Percentiles rank a stretch among this genome's conserved stretches.
phyloP scores from a whole-genome alignment of 148 eudicot genomes.

The Bassia scoparia region DNA sequence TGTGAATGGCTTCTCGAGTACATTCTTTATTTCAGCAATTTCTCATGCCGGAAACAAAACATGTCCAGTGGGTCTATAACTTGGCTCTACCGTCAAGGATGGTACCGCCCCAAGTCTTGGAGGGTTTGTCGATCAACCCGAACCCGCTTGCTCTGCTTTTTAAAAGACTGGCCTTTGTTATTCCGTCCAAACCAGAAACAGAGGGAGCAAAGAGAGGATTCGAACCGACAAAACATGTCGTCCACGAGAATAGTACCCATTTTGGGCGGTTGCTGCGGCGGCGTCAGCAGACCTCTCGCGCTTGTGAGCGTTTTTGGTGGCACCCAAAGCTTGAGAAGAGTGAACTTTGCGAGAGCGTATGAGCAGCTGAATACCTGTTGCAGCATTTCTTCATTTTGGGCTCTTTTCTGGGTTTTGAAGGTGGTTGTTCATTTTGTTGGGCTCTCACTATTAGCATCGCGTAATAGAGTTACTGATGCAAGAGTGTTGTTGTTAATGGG shows the following conservation, averaged over 20 bases:
- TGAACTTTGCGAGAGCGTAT: conserved; percentile 21
- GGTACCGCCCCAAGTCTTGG: too few species aligned
- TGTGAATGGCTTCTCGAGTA: too few species aligned
- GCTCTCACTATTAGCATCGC: not conserved
- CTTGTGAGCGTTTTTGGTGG: conserved; percentile 28
- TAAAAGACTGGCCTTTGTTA: too few species aligned
- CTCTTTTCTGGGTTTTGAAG: not conserved
- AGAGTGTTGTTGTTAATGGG: not conserved
- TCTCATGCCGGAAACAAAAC: too few species aligned
- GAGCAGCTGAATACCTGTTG: conserved; percentile 16
- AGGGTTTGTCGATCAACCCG: too few species aligned
- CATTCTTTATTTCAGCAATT: too few species aligned
- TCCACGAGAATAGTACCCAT: not conserved
- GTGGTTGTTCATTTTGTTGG: not conserved
- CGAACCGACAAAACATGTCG: not conserved
- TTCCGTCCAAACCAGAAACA: not conserved
- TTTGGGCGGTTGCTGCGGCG: not conserved
- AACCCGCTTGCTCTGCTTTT: too few species aligned
- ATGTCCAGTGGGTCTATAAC: too few species aligned
- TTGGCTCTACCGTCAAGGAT: too few species aligned
- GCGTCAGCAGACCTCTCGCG: conserved; percentile 12
- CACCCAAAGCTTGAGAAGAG: conserved; percentile 31
- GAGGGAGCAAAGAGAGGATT: not conserved
- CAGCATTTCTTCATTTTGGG: not conserved
- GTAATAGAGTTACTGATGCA: not conserved